Percentiles rank a stretch among this genome's conserved stretches.
Evolutionary conservation across 805 yeast species (phyloP).

Genomic region (Tetrapisispora namnaoensis): DNA sequence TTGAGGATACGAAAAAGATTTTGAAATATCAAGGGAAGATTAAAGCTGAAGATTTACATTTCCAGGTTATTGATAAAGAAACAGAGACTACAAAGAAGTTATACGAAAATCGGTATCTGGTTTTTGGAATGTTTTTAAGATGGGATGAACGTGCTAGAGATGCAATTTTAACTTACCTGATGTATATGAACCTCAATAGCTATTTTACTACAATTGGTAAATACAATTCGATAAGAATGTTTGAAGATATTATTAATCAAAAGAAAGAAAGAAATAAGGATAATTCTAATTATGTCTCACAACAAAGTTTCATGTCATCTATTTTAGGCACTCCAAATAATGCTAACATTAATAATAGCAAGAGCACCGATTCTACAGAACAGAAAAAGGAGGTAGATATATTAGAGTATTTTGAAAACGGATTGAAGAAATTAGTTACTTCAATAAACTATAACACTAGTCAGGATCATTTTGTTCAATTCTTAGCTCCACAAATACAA

Average conservation of each 20-base stretch:
- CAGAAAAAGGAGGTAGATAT: background rate
- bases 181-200: conserved; percentile 37
- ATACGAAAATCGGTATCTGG: conserved; percentile 50
- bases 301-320: background rate
- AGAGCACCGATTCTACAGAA: background rate
- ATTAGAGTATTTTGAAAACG: background rate
- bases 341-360: background rate
- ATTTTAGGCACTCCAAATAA: background rate
- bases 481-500: conserved; percentile 80
- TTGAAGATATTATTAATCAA: conserved; percentile 35
- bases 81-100: conserved; percentile 12
- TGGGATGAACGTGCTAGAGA: conserved; percentile 72
- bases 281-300: background rate
- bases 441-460: background rate
- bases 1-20: conserved; percentile 14
- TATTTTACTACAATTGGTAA: conserved; percentile 37
- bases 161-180: conserved; percentile 48
- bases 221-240: conserved; percentile 39
- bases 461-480: conserved; percentile 36
- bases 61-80: conserved; percentile 19
- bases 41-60: conserved; percentile 19
- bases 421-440: background rate
- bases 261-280: background rate
- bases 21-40: conserved; percentile 28
- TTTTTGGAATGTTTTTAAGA: conserved; percentile 63